Evolutionary conservation across 768 basidiomycete species (phyloP).

Genomic region (Russula olivacea): DNA sequence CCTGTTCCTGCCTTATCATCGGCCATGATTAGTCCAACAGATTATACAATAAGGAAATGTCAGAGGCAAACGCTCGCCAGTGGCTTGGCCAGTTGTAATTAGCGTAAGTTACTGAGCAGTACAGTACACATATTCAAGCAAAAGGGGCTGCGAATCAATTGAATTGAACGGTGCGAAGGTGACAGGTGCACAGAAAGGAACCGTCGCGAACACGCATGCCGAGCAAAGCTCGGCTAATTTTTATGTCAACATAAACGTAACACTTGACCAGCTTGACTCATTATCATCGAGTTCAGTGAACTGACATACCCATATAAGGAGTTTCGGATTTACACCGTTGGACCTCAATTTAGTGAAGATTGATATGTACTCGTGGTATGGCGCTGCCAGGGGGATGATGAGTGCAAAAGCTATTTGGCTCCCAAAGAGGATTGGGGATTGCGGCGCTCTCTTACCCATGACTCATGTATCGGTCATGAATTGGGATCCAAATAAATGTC

Average conservation of each 20-base stretch:
- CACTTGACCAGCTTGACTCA: no score
- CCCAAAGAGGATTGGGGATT: no score
- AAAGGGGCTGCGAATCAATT: not conserved
- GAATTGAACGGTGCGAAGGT: not conserved
- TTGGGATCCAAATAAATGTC: constrained; percentile 53
- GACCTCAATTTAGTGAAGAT: not conserved
- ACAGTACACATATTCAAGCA: not conserved
- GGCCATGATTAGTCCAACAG: not conserved
- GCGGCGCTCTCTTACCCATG: constrained; percentile 55
- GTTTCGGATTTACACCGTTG: no score
- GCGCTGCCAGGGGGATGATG: no score
- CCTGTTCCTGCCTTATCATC: not conserved
- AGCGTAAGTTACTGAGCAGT: no score
- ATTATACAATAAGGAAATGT: not conserved
- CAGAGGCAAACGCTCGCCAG: not conserved
- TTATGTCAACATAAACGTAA: not conserved
- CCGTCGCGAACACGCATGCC: not conserved
- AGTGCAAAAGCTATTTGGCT: no score
- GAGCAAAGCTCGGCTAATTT: not conserved
- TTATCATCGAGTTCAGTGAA: no score
- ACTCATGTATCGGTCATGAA: constrained; percentile 61
- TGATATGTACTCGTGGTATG: no score
- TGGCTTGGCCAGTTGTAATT: no score
- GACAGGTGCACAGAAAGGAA: not conserved
- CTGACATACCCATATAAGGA: no score